Evolutionary conservation across 192 early-diverging fungal genomes (phyloP).

Genomic region (Pilaira anomala): DNA sequence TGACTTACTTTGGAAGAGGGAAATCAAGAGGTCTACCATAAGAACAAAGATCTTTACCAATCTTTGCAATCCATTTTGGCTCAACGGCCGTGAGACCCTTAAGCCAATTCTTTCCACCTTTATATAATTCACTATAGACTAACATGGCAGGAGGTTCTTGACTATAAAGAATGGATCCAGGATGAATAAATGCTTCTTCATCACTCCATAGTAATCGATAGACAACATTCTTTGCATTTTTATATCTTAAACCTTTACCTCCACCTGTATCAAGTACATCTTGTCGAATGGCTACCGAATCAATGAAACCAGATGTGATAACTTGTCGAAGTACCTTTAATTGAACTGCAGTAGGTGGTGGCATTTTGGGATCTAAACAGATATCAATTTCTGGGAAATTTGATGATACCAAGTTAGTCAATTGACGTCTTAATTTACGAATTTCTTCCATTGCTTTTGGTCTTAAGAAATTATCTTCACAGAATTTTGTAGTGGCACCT

Average conservation of each 20-base stretch:
- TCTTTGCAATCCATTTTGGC: slow-evolving; percentile 77
- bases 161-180: slow-evolving; percentile 61
- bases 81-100: slow-evolving; percentile 66
- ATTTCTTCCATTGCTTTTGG: slow-evolving; percentile 82
- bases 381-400: slow-evolving; percentile 58
- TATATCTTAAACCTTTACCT: slow-evolving; percentile 33
- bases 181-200: slow-evolving; percentile 75
- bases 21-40: slow-evolving; percentile 73
- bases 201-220: slow-evolving; percentile 74
- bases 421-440: slow-evolving; percentile 70
- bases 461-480: slow-evolving; percentile 79
- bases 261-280: slow-evolving; percentile 67
- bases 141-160: slow-evolving; percentile 66
- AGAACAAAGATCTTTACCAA: slow-evolving; percentile 70
- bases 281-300: slow-evolving; percentile 85
- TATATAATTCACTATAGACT: slow-evolving; percentile 68
- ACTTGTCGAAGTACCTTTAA: slow-evolving; percentile 81
- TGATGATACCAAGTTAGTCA: slow-evolving; percentile 67
- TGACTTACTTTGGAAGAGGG: slow-evolving; percentile 69
- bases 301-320: slow-evolving; percentile 84
- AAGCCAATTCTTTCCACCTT: slow-evolving; percentile 46
- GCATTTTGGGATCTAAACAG: slow-evolving; percentile 61
- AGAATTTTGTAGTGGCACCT: slow-evolving; percentile 65
- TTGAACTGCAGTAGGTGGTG: slow-evolving; percentile 65
- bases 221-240: slow-evolving; percentile 36